Base-by-base conservation (phyloP, 495 filamentous ascomycete species). In the Daldinia caldariorum region DNA sequence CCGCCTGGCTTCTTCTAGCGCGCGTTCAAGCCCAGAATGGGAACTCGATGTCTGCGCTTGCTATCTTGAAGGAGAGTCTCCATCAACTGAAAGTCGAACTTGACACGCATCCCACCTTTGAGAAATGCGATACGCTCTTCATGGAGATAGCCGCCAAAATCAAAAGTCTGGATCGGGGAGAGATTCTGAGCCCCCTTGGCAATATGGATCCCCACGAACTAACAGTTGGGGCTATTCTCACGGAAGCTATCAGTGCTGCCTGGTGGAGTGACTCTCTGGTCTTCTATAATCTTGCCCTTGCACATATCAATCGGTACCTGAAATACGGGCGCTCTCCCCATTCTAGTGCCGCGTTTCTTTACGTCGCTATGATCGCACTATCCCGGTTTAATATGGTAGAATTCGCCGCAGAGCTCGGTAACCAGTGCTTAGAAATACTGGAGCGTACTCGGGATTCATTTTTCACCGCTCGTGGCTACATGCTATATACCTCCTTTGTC, bases 231-330 rank as follows among this genome's bases (percentile, higher is more conserved):
- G 86, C 90, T 0, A 88, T 96, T 29, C 83, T 97, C 63, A 83
- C 88, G 0, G 94, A 97, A 76, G 88, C 92, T 9, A 85, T 91
- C 63, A 88, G 88, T 56, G 88, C 92, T n/a, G 90, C 90, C 0
- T 97, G 91, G 79, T 97, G 93, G 93, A 89, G 87, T 70, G 88
- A 95, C 75, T 79, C 83, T 16, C 72, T 92, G 22, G 85, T 88
- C 26, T 97, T 94, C 77, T 96, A 94, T 75, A 88, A 91, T 58
- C 87, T 92, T 63, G 81, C 89, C 4, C 84, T 94, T 10, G 83
- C 89, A 56, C 89, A 93, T 82, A 80, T 94, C 70, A 84, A 89
- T 49, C 84, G 89, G 20, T 89, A 92, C 69, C 81, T 96, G 14
- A 79, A 75, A 9, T 83, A 85, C 41, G 91, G 89, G 0, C 83